Evolutionary conservation across 257 asterid genomes (phyloP), one percentile per base, ranked within the genome.

Genomic region (Forsythia suspensa): DNA sequence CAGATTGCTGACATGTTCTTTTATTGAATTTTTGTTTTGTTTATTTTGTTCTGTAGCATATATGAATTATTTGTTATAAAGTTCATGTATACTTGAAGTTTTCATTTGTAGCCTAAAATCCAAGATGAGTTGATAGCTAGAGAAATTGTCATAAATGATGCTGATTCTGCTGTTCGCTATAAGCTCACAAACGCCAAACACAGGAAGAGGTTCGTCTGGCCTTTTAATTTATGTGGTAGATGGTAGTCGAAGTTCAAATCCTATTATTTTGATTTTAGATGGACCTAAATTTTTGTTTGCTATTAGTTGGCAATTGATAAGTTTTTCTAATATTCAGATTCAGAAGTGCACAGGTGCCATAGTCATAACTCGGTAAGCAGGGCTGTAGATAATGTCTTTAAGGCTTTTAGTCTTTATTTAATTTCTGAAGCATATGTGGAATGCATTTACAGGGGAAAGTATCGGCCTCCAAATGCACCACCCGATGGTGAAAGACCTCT

Each of bases 101-200:
- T 71, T 70, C 37, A 34, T 61, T 75, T 83, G 75, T 83, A 93
- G 97, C 92, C 91, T 51, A 92, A 92, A 86, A 91, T 93, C 82
- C 98, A 96, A 85, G 99, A 96, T 77, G 98, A 96, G 84, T 65
- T 96, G 83, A 90, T 96, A 81, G 97, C 99, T 36, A 88, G 92
- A 87, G 99, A 96, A 87, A 91, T 96, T 84, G 90, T 96, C 78
- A 96, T 96, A 83, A 96, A 96, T 82, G 99, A 96, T 87, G 97
- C 96, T 41, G 97, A 96, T 70, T 79, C 99, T 80, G 87, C 92
- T 59, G 79, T 87, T 77, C 98, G 99, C 34, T 94, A 91, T 84
- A 94, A 89, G 94, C 97, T 96, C 59, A 96, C 99, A 43, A 96
- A 88, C 95, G 97, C 76, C 97, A 91, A 85, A 96, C 97, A 48